Base-by-base conservation (phyloP, 345 rosid genomes). In the sweet orange (Citrus sinensis) region DNA sequence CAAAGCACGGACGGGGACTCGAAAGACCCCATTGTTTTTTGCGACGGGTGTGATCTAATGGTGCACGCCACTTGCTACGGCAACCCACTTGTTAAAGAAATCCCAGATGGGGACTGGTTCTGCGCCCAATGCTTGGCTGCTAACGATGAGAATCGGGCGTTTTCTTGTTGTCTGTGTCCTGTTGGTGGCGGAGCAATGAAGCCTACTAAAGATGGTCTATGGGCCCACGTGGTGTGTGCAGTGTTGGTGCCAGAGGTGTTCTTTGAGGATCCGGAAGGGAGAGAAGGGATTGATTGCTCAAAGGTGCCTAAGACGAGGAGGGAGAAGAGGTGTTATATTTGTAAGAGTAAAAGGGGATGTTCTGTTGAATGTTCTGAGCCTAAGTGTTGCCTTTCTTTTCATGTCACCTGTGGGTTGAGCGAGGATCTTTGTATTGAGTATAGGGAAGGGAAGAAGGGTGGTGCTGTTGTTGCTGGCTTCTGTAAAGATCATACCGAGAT, bases 1-100 rank as follows among this genome's bases (percentile, higher is more conserved):
- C 89, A 86, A 80, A 96, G 99, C 83, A 92, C 98, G 24, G 99
- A 94, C 39, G 99, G 98, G 37, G 98, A 96, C 3, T 94, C 97
- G 19, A 75, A 82, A 25, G 97, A 96, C 81, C 98, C 99, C 14
- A 94, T 96, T 1, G 99, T 96, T 67, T 92, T 96, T 71, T 96
- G 99, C 62, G 98, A 96, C 67, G 99, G 98, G 6, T 96, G 99
- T 76, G 97, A 92, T 71, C 83, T 96, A 71, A 96, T 93, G 99
- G 99, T 91, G 17, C 98, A 96, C 83, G 76, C 91, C 55, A 87
- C 91, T 14, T 96, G 99, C 83, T 94, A 96, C 61, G 98, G 99
- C 11, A 85, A 86, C 27, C 99, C 98, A 16, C 86, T 94, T 22
- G 80, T 88, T 7, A 81, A 82, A 29, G 86, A 82, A 19, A 81